A percentile compares a stretch with the other conserved stretches of the same genome.
phyloP scores from a whole-genome alignment of 1,139 yeast species.

The Candida sanyaensis region DNA sequence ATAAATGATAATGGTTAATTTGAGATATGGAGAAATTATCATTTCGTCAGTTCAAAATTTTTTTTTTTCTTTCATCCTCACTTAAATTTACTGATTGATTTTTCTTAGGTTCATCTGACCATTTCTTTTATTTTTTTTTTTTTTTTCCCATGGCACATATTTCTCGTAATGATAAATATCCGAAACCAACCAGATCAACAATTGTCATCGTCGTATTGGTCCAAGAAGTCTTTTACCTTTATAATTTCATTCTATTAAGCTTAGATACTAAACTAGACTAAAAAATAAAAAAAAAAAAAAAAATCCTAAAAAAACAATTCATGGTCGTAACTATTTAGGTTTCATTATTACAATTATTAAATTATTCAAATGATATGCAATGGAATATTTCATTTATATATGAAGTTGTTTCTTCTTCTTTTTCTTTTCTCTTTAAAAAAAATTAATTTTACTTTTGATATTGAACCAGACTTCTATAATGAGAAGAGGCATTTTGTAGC shows the following conservation, averaged over 20 bases:
- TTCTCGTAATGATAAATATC: no score
- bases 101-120: no score
- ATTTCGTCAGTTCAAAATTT: no score
- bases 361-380: not conserved
- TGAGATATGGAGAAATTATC: no score
- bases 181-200: no score
- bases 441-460: slow-evolving; percentile 2
- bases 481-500: slow-evolving; percentile 4
- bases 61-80: no score
- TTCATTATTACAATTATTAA: slow-evolving; percentile 2
- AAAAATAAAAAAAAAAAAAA: no score
- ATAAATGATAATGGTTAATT: no score
- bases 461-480: slow-evolving; percentile 3
- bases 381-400: no score
- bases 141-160: not conserved
- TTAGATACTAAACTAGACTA: not conserved
- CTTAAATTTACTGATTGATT: no score
- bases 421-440: not conserved
- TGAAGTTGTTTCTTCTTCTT: not conserved
- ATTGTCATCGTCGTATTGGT: no score
- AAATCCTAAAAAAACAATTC: not conserved
- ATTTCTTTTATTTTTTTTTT: not conserved
- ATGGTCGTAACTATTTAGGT: not conserved
- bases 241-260: not conserved
- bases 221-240: no score